These are phyloP conservation scores for Aspergillus steynii DNA, from an alignment of 495 filamentous ascomycete genomes.

Conservation along the genomic window DNA sequence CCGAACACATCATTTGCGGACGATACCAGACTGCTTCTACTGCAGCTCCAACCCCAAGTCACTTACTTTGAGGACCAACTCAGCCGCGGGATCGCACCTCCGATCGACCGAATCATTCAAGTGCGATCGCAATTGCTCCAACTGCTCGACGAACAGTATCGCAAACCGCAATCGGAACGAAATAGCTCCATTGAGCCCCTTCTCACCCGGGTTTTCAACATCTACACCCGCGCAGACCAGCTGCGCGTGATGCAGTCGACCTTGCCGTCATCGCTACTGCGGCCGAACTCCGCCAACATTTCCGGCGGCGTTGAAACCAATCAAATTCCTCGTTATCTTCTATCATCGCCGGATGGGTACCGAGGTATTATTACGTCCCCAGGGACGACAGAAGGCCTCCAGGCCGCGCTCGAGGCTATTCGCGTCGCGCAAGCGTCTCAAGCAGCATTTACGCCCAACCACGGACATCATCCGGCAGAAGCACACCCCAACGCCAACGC, in stretches of 20 bases:
- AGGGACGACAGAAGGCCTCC: conserved; percentile 43
- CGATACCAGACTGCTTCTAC: conserved; percentile 24
- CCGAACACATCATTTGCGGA: conserved; percentile 13
- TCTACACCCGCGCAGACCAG: conserved; percentile 32
- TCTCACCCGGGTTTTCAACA: conserved; percentile 29
- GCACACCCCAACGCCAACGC: conserved; percentile 26
- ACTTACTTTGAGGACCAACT: conserved; percentile 42
- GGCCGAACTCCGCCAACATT: conserved; percentile 3
- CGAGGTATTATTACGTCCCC: conserved; percentile 56
- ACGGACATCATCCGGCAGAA: conserved; percentile 8
- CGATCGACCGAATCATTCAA: conserved; percentile 33
- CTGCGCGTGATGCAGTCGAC: conserved; percentile 23
- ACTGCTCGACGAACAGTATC: conserved; percentile 32
- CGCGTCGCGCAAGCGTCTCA: conserved; percentile 10
- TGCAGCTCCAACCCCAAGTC: conserved; percentile 34
- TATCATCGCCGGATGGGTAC: conserved; percentile 61
- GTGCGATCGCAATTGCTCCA: conserved; percentile 34
- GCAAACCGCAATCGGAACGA: conserved; percentile 21
- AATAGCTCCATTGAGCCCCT: conserved; percentile 27
- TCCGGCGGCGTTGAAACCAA: neutral
- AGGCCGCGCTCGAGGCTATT: conserved; percentile 31
- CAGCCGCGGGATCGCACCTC: conserved; percentile 32
- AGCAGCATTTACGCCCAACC: neutral
- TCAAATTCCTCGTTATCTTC: conserved; percentile 52
- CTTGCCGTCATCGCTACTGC: conserved; percentile 12